phyloP scores from a whole-genome alignment of 768 basidiomycete genomes.

The Collybiopsis confluens region DNA sequence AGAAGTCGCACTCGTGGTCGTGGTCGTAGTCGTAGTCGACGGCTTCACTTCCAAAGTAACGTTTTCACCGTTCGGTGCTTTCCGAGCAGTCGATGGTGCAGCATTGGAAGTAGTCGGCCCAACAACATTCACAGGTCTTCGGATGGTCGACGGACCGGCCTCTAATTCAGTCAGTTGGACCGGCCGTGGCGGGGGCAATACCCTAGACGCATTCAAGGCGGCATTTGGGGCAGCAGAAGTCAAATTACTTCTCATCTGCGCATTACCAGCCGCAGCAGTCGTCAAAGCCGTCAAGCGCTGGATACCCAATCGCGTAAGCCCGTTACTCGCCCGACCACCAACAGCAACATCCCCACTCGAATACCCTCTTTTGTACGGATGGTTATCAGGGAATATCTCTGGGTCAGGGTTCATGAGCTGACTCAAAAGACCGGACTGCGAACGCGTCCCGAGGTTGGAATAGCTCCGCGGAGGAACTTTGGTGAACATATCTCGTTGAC shows the following conservation, averaged over 20 bases:
- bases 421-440: slow-evolving; percentile 49
- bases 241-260: not conserved
- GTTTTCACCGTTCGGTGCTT: too few relatives aligned
- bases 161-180: too few relatives aligned
- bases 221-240: not conserved
- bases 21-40: not conserved
- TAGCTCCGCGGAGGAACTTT: slow-evolving; percentile 69
- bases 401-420: slow-evolving; percentile 74
- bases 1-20: not conserved
- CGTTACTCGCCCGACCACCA: slow-evolving; percentile 15
- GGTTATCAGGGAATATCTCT: slow-evolving; percentile 49
- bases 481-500: slow-evolving; percentile 66
- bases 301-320: slow-evolving; percentile 10
- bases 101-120: not conserved
- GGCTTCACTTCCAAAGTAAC: too few relatives aligned
- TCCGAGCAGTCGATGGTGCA: not conserved
- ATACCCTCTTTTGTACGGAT: slow-evolving; percentile 53
- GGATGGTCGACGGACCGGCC: not conserved
- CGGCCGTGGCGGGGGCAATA: too few relatives aligned
- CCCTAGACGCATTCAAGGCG: too few relatives aligned
- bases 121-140: too few relatives aligned
- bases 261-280: not conserved
- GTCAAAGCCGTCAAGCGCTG: not conserved
- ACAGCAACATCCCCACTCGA: slow-evolving; percentile 41
- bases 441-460: slow-evolving; percentile 43